Evolutionary conservation across 371 early-diverging fungal species (phyloP).

Genomic region (Apophysomyces ossiformis): DNA sequence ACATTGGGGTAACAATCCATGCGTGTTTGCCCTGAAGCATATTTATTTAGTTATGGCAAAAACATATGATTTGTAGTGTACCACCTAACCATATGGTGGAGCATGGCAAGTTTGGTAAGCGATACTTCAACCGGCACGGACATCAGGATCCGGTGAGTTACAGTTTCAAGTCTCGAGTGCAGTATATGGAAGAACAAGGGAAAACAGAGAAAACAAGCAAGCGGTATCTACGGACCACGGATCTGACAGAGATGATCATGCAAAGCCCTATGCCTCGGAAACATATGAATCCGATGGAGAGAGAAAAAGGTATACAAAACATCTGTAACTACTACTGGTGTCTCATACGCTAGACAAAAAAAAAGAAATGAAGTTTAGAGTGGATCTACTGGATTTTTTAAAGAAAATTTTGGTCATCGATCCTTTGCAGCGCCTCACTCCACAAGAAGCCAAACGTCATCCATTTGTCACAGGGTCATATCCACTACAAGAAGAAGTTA

Average conservation of each 20-base stretch:
- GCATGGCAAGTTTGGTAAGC: slow-evolving; percentile 75
- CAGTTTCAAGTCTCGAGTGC: slow-evolving; percentile 77
- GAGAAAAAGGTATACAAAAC: slow-evolving; percentile 60
- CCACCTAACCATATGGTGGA: slow-evolving; percentile 87
- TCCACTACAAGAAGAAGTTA: neutral
- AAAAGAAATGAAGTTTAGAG: slow-evolving; percentile 64
- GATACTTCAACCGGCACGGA: slow-evolving; percentile 72
- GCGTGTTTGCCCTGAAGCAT: neutral
- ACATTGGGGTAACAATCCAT: slow-evolving; percentile 68
- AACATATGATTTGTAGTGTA: neutral
- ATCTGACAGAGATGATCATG: slow-evolving; percentile 81
- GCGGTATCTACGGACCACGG: slow-evolving; percentile 79
- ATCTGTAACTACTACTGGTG: neutral
- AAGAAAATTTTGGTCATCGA: slow-evolving; percentile 82
- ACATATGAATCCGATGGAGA: slow-evolving; percentile 59
- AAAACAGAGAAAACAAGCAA: slow-evolving; percentile 83
- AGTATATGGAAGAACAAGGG: slow-evolving; percentile 76
- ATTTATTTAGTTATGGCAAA: neutral
- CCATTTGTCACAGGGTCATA: slow-evolving; percentile 75
- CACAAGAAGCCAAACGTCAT: slow-evolving; percentile 88
- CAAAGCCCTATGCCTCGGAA: slow-evolving; percentile 79
- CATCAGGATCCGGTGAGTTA: slow-evolving; percentile 54
- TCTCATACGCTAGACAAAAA: neutral
- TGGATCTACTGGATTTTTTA: slow-evolving; percentile 84
- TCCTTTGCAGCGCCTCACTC: slow-evolving; percentile 88